Percentiles rank a stretch among this genome's conserved stretches.
phyloP scores from a whole-genome alignment of 768 basidiomycete genomes.

The Asterophora lycoperdoides region DNA sequence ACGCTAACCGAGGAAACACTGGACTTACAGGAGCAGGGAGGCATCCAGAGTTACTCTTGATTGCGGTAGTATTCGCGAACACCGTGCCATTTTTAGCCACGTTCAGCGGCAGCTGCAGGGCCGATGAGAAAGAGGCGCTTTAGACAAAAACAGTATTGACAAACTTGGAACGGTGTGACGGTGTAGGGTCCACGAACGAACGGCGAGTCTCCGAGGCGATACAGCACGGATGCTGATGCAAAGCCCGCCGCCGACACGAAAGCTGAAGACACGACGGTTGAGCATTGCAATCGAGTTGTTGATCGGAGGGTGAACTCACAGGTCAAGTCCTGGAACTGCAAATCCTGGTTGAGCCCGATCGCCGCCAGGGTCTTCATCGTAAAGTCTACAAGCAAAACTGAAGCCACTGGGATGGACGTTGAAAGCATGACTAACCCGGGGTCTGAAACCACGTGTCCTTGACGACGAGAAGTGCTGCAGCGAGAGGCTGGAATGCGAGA shows the following conservation, averaged over 20 bases:
- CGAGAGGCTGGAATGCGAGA: slow-evolving; percentile 47
- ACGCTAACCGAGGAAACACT: not conserved
- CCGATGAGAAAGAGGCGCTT: not conserved
- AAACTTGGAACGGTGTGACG: slow-evolving; percentile 42
- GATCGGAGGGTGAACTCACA: slow-evolving; percentile 28
- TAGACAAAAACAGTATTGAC: slow-evolving; percentile 3
- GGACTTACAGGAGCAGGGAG: slow-evolving; percentile 31
- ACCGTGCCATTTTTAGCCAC: slow-evolving; percentile 42
- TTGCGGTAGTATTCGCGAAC: slow-evolving; percentile 43
- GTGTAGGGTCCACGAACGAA: slow-evolving; percentile 46
- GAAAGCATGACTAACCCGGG: slow-evolving; percentile 28
- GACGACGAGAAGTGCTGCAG: slow-evolving; percentile 46
- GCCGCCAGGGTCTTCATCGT: slow-evolving; percentile 33
- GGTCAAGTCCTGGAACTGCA: slow-evolving; percentile 44
- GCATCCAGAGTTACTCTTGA: slow-evolving; percentile 44
- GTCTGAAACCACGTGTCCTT: slow-evolving; percentile 39
- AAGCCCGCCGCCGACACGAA: slow-evolving; percentile 54
- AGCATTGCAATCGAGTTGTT: not conserved
- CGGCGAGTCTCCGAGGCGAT: slow-evolving; percentile 39
- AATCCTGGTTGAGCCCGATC: slow-evolving; percentile 42
- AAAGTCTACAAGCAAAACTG: slow-evolving; percentile 23
- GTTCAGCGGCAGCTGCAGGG: slow-evolving; percentile 32
- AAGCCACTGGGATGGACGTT: not conserved
- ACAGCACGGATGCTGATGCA: slow-evolving; percentile 46
- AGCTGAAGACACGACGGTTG: slow-evolving; percentile 24